Evolutionary conservation across 495 filamentous ascomycete genomes (phyloP).

Genomic region (Penicillium cinerascens): DNA sequence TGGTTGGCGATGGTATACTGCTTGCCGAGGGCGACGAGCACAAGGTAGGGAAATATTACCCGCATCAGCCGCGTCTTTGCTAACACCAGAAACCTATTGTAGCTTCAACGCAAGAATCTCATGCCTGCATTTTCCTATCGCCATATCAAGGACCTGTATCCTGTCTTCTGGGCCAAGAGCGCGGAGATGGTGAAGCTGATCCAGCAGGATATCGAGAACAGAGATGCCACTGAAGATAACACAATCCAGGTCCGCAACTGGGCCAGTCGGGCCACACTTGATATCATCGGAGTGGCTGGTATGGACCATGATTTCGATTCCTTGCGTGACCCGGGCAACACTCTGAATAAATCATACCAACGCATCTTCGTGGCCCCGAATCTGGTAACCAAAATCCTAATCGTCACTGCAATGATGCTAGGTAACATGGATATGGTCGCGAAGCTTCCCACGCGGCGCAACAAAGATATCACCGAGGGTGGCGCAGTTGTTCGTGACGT

Average conservation of each 20-base stretch:
- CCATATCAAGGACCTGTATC: slow-evolving; percentile 83
- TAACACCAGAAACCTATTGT: neutral
- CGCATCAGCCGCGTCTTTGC: neutral
- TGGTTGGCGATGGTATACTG: slow-evolving; percentile 74
- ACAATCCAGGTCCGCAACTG: slow-evolving; percentile 59
- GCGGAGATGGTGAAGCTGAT: slow-evolving; percentile 44
- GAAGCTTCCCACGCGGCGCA: slow-evolving; percentile 62
- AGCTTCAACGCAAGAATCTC: slow-evolving; percentile 69
- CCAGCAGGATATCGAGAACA: slow-evolving; percentile 27
- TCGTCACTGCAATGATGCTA: slow-evolving; percentile 41
- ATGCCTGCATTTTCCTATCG: slow-evolving; percentile 83
- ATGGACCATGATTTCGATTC: slow-evolving; percentile 80
- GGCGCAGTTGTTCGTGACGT: slow-evolving; percentile 56
- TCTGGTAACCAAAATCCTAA: slow-evolving; percentile 24
- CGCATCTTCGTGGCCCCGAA: slow-evolving; percentile 33
- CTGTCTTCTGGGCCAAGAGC: slow-evolving; percentile 77
- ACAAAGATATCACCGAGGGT: slow-evolving; percentile 55
- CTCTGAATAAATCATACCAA: slow-evolving; percentile 63
- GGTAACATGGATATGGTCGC: slow-evolving; percentile 31
- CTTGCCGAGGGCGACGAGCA: slow-evolving; percentile 86
- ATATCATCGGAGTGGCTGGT: slow-evolving; percentile 85
- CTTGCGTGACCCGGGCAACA: slow-evolving; percentile 59
- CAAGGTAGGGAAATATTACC: slow-evolving; percentile 40
- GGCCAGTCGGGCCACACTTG: slow-evolving; percentile 71
- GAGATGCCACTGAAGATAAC: slow-evolving; percentile 24